phyloP scores from a whole-genome alignment of 495 filamentous ascomycete genomes.

The Achaetomiella virescens region DNA sequence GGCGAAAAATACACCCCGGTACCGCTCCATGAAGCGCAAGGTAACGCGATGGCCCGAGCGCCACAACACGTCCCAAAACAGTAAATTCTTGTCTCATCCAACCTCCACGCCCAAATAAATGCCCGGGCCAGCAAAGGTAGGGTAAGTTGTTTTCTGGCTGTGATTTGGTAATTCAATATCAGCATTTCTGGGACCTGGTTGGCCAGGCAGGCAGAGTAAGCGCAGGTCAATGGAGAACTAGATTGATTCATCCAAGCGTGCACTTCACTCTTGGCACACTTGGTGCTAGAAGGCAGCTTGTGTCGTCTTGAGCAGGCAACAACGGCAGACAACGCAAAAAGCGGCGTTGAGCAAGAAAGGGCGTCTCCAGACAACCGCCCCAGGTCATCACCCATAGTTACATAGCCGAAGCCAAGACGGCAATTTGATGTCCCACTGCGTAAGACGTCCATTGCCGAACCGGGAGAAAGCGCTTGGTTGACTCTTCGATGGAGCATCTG shows the following conservation, averaged over 20 bases:
- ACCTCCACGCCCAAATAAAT: not conserved
- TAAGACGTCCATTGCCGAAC: not conserved
- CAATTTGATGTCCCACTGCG: not conserved
- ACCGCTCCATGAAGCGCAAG: constrained; percentile 14
- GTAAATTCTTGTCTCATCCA: not conserved
- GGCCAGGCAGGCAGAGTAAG: not conserved
- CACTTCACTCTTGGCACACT: too few species aligned
- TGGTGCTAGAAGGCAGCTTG: not conserved
- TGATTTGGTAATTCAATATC: not conserved
- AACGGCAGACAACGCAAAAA: not conserved
- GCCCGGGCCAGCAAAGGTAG: not conserved
- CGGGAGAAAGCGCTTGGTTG: too few species aligned
- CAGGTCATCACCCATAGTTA: not conserved
- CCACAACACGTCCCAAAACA: constrained; percentile 29
- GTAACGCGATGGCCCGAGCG: constrained; percentile 32
- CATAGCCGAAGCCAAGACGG: not conserved
- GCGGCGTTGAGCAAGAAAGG: not conserved
- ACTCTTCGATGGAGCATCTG: constrained; percentile 1
- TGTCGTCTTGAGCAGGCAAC: not conserved
- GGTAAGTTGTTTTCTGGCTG: not conserved
- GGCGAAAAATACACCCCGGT: constrained; percentile 27
- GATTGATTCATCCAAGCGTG: too few species aligned
- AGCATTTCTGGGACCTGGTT: not conserved
- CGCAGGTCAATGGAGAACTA: too few species aligned
- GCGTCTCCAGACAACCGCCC: not conserved